Conservation (phyloP, 2,329 filamentous ascomycete genomes). For the Epichloe brachyelytri region DNA sequence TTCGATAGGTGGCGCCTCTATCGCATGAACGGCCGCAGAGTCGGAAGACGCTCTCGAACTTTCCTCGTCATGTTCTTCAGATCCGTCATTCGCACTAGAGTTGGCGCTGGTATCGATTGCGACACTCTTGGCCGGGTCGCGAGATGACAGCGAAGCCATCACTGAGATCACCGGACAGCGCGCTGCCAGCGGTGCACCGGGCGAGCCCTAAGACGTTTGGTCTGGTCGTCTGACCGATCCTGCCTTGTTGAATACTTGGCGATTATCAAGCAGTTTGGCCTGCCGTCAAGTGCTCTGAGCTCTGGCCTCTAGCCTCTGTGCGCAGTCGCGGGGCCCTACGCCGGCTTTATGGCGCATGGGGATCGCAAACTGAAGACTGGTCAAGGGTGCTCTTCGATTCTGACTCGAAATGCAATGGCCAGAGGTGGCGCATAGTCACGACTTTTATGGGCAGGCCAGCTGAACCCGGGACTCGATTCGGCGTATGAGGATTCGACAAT, state of each 20-base stretch:
- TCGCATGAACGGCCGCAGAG: neutral
- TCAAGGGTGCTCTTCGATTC: too few relatives aligned
- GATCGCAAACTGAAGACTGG: too few relatives aligned
- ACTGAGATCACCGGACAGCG: neutral
- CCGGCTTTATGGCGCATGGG: too few relatives aligned
- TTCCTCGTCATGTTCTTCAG: neutral
- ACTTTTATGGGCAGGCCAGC: neutral
- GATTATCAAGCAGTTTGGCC: too few relatives aligned
- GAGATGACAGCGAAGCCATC: neutral
- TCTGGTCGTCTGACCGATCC: too few relatives aligned
- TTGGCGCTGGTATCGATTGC: neutral
- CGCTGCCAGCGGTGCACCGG: neutral
- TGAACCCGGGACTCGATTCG: neutral
- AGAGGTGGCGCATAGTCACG: neutral
- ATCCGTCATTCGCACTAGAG: neutral
- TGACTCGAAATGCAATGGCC: neutral
- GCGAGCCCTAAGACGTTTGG: neutral
- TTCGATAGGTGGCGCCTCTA: slow-evolving; percentile 1
- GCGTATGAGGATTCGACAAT: neutral
- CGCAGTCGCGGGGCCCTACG: too few relatives aligned
- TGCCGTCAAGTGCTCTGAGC: too few relatives aligned
- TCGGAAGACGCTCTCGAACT: neutral
- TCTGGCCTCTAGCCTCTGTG: too few relatives aligned
- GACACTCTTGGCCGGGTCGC: neutral
- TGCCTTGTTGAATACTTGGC: too few relatives aligned